Evolutionary conservation across 768 basidiomycete species (phyloP).

Genomic region (Trametes villosa): DNA sequence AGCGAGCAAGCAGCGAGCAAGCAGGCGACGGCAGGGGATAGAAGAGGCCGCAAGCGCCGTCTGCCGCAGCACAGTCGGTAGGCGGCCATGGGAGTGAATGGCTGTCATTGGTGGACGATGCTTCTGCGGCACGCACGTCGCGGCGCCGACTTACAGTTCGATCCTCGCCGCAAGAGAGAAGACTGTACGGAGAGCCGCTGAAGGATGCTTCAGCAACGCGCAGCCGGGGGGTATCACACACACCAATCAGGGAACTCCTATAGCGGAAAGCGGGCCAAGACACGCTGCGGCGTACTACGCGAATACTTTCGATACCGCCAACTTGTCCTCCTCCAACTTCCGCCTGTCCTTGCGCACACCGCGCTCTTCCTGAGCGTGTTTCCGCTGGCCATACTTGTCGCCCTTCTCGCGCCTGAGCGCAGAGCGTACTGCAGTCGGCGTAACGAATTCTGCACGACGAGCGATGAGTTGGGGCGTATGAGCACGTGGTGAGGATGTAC

Average conservation of each 20-base stretch:
- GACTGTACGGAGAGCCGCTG: not conserved
- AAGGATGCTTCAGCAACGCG: not conserved
- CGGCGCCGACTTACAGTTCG: not conserved
- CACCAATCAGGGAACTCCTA: not conserved
- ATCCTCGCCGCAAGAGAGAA: not conserved
- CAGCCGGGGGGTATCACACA: not conserved
- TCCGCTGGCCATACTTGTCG: conserved; percentile 79
- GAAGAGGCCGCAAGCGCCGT: not conserved
- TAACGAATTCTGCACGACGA: conserved; percentile 76
- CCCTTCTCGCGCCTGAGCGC: conserved; percentile 73
- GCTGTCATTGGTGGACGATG: not conserved
- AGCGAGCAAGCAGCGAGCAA: too few relatives aligned
- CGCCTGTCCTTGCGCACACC: conserved; percentile 65
- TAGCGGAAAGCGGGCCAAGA: not conserved
- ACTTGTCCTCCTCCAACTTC: conserved; percentile 69
- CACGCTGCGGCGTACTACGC: conserved; percentile 48
- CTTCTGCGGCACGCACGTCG: not conserved
- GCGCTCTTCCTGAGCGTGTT: conserved; percentile 74
- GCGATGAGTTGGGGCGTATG: not conserved
- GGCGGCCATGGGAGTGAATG: too few relatives aligned
- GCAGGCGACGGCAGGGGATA: too few relatives aligned
- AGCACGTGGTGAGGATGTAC: conserved; percentile 27
- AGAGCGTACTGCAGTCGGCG: conserved; percentile 81
- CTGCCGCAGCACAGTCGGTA: too few relatives aligned
- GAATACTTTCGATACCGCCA: conserved; percentile 90